A percentile compares a stretch with the other conserved stretches of the same genome.
Evolutionary conservation across 2,329 filamentous ascomycete species (phyloP).

Genomic region (Cryphonectria japonica): DNA sequence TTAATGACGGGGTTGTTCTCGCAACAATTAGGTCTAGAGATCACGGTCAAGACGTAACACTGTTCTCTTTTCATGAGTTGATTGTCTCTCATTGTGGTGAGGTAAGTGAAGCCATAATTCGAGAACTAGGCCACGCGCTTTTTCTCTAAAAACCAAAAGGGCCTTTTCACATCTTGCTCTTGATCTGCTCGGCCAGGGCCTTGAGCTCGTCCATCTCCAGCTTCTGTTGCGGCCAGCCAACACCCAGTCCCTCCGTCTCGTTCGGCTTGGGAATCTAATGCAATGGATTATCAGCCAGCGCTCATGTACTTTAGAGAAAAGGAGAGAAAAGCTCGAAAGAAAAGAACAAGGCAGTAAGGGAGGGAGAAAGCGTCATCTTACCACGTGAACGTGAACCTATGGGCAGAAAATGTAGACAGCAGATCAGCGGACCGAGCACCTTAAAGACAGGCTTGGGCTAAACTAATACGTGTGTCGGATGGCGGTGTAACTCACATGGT

Average conservation of each 20-base stretch:
- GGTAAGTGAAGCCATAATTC: background rate
- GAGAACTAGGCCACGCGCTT: background rate
- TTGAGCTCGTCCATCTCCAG: slow-evolving; percentile 84
- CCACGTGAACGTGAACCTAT: slow-evolving; percentile 92
- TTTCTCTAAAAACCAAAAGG: background rate
- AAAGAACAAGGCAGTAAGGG: background rate
- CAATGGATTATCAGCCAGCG: background rate
- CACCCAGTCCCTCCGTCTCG: slow-evolving; percentile 73
- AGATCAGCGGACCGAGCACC: slow-evolving; percentile 2
- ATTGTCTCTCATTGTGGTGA: background rate
- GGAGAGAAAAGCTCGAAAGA: background rate
- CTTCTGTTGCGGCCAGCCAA: slow-evolving; percentile 77
- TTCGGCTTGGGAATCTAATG: slow-evolving; percentile 90
- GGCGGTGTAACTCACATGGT: slow-evolving; percentile 69
- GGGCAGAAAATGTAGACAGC: background rate
- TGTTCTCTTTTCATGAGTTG: background rate
- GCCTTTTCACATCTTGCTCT: slow-evolving; percentile 74
- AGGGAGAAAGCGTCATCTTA: slow-evolving; percentile 44
- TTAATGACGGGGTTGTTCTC: background rate
- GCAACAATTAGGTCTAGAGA: background rate
- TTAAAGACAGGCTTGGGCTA: slow-evolving; percentile 10
- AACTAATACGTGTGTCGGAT: background rate
- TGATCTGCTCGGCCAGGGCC: slow-evolving; percentile 79
- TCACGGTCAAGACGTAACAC: background rate
- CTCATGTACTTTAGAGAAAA: background rate